Evolutionary conservation across 306 rosid genomes (phyloP).

Genomic region (Quercus mongolica): DNA sequence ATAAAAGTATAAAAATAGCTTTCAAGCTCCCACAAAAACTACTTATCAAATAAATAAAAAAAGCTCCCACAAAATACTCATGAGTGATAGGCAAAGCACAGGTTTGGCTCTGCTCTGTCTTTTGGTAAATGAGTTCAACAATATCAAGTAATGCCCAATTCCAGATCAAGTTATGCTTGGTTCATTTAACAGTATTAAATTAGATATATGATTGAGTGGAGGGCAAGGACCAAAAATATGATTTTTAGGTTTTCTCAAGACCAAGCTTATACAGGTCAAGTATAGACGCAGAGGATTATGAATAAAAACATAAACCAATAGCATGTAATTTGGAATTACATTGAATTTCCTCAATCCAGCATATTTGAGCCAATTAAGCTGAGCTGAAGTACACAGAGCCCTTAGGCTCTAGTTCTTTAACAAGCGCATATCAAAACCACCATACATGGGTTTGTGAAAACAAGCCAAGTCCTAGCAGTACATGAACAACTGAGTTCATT

Average conservation of each 20-base stretch:
- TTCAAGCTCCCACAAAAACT: not conserved
- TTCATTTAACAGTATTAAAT: not conserved
- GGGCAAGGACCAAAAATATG: not conserved
- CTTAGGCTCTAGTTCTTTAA: not conserved
- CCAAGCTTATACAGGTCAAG: not conserved
- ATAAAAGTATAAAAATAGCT: not conserved
- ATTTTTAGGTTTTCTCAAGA: not conserved
- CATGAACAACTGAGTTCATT: not conserved
- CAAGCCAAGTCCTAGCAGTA: not conserved
- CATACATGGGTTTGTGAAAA: not conserved
- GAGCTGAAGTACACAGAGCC: not conserved
- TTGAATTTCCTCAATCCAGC: not conserved
- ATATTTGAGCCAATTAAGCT: not conserved
- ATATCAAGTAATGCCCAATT: not conserved
- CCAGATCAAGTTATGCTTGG: not conserved
- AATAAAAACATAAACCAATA: not conserved
- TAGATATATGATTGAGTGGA: not conserved
- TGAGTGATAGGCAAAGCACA: not conserved
- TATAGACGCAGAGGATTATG: not conserved
- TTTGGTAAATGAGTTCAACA: not conserved
- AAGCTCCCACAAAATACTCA: not conserved
- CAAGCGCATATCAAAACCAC: not conserved
- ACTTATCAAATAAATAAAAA: too few species aligned
- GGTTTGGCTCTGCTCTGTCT: not conserved
- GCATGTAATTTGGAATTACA: not conserved